Evolutionary conservation across 2,329 filamentous ascomycete species (phyloP).

Genomic region (Furcasterigmium sp.): DNA sequence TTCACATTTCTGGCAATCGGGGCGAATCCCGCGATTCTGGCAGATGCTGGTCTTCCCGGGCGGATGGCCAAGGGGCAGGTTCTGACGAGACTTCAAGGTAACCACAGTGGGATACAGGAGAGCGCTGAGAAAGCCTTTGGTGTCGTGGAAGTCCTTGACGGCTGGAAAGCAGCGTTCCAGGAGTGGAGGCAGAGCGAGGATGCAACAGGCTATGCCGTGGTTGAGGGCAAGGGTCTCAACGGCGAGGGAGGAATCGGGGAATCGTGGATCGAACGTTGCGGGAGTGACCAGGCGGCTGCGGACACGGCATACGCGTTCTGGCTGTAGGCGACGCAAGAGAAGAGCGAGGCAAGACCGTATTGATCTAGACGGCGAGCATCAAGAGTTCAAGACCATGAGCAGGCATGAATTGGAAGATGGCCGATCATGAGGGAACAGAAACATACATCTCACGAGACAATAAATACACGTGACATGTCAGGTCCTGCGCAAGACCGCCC

Average conservation of each 20-base stretch:
- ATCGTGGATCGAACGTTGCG: constrained; percentile 1
- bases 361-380: too few species aligned
- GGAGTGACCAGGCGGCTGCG: too few species aligned
- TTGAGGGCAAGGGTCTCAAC: constrained; percentile 5
- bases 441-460: too few species aligned
- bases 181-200: constrained; percentile 1
- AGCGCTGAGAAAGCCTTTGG: constrained; percentile 4
- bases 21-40: constrained; percentile 1
- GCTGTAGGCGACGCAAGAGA: too few species aligned
- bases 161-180: constrained; percentile 3
- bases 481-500: too few species aligned
- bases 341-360: too few species aligned
- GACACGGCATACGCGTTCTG: too few species aligned
- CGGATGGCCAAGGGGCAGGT: not conserved
- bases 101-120: constrained; percentile 10
- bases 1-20: constrained; percentile 3
- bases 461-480: too few species aligned
- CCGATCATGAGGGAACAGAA: too few species aligned
- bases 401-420: too few species aligned
- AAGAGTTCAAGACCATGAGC: too few species aligned
- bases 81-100: constrained; percentile 5
- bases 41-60: not conserved
- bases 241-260: constrained; percentile 6
- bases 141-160: not conserved
- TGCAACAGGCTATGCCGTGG: constrained; percentile 3